Conservation (phyloP, 139 green algal species). For the Mychonastes homosphaera region DNA sequence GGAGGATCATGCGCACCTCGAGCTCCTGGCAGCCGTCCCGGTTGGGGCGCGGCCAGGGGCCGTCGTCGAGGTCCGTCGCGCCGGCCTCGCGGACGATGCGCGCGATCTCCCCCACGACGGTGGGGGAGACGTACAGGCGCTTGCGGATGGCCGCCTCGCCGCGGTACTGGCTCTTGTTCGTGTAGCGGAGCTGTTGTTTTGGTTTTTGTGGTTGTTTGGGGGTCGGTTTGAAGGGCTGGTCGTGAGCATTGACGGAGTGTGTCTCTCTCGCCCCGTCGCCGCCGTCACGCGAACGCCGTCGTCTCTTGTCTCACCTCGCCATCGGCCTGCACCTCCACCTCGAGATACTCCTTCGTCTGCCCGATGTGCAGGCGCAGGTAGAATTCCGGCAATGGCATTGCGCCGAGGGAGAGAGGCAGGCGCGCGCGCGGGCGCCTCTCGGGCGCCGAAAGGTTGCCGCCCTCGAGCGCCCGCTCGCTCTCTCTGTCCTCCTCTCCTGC, state of each 20-base stretch:
- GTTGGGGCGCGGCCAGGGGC: neutral
- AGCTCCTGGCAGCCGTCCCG: neutral
- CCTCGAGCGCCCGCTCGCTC: neutral
- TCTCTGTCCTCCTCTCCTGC: neutral
- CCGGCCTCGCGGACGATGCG: conserved; percentile 86
- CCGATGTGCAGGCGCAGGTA: no score
- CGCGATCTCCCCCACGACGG: conserved; percentile 78
- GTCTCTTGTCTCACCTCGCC: conserved; percentile 52
- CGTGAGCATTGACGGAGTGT: neutral
- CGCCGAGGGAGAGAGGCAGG: conserved; percentile 44
- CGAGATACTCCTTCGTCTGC: conserved; percentile 97
- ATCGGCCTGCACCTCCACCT: conserved; percentile 90
- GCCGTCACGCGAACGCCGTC: neutral
- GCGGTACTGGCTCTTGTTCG: conserved; percentile 99
- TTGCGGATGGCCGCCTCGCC: conserved; percentile 90
- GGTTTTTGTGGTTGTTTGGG: neutral
- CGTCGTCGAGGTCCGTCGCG: conserved; percentile 29
- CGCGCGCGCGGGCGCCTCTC: neutral
- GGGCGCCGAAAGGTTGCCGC: neutral
- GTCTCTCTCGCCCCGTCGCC: neutral
- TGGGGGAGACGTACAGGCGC: conserved; percentile 70
- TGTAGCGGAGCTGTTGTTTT: conserved; percentile 76
- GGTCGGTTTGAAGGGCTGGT: neutral
- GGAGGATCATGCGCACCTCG: neutral
- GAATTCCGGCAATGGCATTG: conserved; percentile 77